These are phyloP conservation scores for Neurospora intermedia DNA, from an alignment of 495 filamentous ascomycete species.

Conservation along the genomic window DNA sequence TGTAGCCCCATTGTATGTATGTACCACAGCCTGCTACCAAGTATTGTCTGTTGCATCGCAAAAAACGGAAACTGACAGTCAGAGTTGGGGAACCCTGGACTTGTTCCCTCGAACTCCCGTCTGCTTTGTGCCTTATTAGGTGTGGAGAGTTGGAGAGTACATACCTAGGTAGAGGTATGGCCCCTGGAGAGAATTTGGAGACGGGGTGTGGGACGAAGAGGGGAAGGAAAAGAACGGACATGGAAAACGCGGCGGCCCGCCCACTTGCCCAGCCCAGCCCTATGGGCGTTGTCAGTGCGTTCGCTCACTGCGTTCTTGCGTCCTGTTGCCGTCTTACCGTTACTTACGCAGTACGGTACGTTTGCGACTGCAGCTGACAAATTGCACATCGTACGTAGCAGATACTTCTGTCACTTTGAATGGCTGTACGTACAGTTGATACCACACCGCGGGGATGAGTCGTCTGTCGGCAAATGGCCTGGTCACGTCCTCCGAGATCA, in stretches of 20 bases:
- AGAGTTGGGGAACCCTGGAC: background rate
- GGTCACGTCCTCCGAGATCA: background rate
- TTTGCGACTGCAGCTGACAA: background rate
- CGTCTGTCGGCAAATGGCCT: background rate
- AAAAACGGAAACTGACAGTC: background rate
- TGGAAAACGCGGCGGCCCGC: background rate
- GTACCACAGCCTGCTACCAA: background rate
- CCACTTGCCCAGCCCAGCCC: background rate
- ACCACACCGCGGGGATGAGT: background rate
- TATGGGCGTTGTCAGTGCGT: background rate
- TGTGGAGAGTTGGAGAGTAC: background rate
- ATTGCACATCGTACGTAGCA: background rate
- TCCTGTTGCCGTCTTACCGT: background rate
- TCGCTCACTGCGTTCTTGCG: background rate
- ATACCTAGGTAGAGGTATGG: too few relatives aligned
- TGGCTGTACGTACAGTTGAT: background rate
- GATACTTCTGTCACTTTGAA: background rate
- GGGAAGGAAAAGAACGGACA: background rate
- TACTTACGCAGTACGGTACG: background rate
- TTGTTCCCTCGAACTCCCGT: background rate
- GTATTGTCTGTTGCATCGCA: background rate
- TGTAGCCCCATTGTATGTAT: background rate
- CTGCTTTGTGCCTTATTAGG: too few relatives aligned
- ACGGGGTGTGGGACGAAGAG: background rate
- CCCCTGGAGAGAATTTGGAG: background rate